Evolutionary conservation across 192 early-diverging fungal genomes (phyloP).

Genomic region (Physocladia obscura): DNA sequence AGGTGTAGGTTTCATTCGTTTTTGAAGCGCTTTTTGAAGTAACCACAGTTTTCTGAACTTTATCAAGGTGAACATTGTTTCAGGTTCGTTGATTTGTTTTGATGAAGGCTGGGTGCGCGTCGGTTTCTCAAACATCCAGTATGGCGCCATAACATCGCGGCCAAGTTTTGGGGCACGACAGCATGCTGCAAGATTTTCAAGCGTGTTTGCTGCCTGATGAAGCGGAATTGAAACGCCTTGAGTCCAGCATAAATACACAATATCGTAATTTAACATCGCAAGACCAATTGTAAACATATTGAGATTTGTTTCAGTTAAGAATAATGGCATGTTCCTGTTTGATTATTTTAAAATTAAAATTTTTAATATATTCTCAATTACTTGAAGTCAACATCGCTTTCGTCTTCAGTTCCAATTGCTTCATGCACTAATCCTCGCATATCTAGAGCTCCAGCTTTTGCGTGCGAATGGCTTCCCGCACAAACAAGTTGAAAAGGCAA

Average conservation of each 20-base stretch:
- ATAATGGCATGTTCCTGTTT: conserved; percentile 32
- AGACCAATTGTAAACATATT: conserved; percentile 43
- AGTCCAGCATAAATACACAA: conserved; percentile 46
- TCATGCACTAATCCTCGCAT: conserved; percentile 4
- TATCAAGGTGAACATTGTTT: not conserved
- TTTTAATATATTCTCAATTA: not conserved
- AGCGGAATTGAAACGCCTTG: conserved; percentile 43
- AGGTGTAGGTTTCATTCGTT: not conserved
- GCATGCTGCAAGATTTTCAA: conserved; percentile 48
- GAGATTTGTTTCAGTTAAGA: conserved; percentile 39
- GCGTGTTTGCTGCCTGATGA: conserved; percentile 30
- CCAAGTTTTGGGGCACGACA: conserved; percentile 47
- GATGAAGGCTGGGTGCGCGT: not conserved
- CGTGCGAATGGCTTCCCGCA: conserved; percentile 25
- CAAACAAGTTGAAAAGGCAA: conserved; percentile 40
- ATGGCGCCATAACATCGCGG: conserved; percentile 3
- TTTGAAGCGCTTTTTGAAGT: conserved; percentile 11
- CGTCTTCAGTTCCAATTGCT: no score
- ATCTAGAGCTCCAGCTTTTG: not conserved
- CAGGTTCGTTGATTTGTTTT: not conserved
- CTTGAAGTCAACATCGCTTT: no score
- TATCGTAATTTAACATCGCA: conserved; percentile 49
- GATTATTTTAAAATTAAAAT: not conserved
- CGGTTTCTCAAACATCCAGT: not conserved
- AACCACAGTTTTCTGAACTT: not conserved